Evolutionary conservation across 805 yeast genomes (phyloP).

Genomic region (Metschnikowia continentalis): DNA sequence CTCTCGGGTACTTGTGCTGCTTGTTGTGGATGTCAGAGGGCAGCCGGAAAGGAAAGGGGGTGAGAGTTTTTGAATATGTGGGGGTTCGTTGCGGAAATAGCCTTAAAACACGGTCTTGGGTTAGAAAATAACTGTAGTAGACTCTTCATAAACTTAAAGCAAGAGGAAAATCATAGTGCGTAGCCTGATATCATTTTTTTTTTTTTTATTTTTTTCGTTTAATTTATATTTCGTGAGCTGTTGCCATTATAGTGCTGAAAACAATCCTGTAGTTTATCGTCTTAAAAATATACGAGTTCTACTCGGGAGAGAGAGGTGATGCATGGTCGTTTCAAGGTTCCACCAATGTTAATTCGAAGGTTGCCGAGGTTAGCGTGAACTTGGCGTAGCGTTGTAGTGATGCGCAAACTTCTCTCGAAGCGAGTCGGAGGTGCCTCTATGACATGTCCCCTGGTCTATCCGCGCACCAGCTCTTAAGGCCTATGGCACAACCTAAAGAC

Average conservation of each 20-base stretch:
- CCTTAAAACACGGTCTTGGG: neutral
- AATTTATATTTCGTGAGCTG: neutral
- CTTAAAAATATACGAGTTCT: conserved; percentile 1
- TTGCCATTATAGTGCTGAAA: neutral
- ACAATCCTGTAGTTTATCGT: neutral
- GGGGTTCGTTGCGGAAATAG: neutral
- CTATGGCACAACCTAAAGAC: neutral
- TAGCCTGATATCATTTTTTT: conserved; percentile 3
- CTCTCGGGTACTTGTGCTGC: neutral
- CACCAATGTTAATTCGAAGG: neutral
- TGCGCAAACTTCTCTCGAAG: conserved; percentile 4
- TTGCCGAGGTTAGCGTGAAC: neutral
- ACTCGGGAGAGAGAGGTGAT: neutral
- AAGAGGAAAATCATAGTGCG: conserved; percentile 3
- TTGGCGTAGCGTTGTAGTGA: neutral
- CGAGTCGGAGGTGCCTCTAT: neutral
- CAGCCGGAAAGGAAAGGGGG: neutral
- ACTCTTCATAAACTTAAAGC: conserved; percentile 2
- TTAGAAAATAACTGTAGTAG: conserved; percentile 1
- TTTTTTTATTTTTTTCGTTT: neutral
- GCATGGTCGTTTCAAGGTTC: neutral
- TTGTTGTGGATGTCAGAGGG: neutral
- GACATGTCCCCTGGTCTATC: neutral
- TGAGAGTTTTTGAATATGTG: neutral
- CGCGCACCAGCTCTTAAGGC: neutral